Base-by-base conservation (phyloP, 2,329 filamentous ascomycete species). In the Penicillium sp. region DNA sequence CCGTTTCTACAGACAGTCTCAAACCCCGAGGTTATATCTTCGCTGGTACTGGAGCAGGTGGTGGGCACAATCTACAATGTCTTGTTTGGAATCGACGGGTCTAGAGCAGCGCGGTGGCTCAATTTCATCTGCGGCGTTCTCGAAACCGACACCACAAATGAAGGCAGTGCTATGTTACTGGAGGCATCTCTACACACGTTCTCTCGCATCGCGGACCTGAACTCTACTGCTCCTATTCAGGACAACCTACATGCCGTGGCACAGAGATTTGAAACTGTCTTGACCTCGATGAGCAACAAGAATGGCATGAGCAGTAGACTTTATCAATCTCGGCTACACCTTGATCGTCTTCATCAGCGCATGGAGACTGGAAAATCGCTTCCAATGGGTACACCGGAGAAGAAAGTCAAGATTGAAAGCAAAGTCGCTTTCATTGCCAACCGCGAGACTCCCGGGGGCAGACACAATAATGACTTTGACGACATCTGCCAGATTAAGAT, bases 11-110 rank as follows among this genome's bases (percentile, higher is more conserved):
- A 69, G 44, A 72, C 69, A 6, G 67, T 81, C 28, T 73, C 77
- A 1, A 67, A 79, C 57, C 65, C 70, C 0, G 68, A 75, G 36
- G 69, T 80, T 1, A 60, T 77, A 25, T 69, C 68, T 6, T 80
- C 77, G 0, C 55, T 77, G 11, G 63, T 79, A 2, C 59, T 80
- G 5, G 75, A 80, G 55, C 66, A 69, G 14, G 64, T 72, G 2
- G 66, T 79, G 12, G 73, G 70, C 17, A 78, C 71, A 3, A 73
- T 81, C 25, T 78, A 75, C 64, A 78, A 73, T 31, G 73, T 74
- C 59, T 61, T 81, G 11, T 80, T 72, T 52, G 77, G 77, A 3
- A 49, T 66, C n/a, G 66, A 67, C 38, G 78, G 78, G 30, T 64
- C 58, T 9, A 71, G 74, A 57, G 73, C 68, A 16, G 64, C 72